These are phyloP conservation scores for Aspergillus novoparasiticus DNA, from an alignment of 2,329 filamentous ascomycete species.

Conservation along the genomic window DNA sequence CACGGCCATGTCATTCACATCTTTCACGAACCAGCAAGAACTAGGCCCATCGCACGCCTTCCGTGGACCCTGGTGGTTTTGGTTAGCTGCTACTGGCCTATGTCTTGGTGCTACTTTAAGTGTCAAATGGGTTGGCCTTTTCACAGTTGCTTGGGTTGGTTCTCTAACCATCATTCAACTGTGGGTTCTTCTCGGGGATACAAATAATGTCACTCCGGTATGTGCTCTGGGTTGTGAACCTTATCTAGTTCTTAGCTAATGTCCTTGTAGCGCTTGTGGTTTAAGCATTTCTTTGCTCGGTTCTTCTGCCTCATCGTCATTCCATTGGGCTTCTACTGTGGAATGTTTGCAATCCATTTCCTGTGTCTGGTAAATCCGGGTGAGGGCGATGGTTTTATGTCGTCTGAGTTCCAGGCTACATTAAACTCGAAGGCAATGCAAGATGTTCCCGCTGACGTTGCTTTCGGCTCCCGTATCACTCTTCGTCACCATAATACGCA, in stretches of 20 bases:
- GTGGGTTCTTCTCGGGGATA: conserved; percentile 91
- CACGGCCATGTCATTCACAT: conserved; percentile 85
- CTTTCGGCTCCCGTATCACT: conserved; percentile 80
- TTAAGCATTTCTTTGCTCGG: conserved; percentile 92
- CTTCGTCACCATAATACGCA: conserved; percentile 96
- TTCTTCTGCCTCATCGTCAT: conserved; percentile 90
- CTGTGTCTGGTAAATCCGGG: conserved; percentile 89
- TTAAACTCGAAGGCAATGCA: conserved; percentile 96
- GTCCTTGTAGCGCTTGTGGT: conserved; percentile 67
- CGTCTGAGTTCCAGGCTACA: conserved; percentile 96
- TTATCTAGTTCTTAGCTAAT: conserved; percentile 25
- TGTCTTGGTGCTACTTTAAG: conserved; percentile 87
- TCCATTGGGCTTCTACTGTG: conserved; percentile 86
- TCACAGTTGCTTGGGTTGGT: conserved; percentile 98
- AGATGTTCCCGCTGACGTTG: conserved; percentile 89
- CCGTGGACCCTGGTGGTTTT: conserved; percentile 94
- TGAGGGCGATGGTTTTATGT: conserved; percentile 99
- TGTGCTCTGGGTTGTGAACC: conserved; percentile 30
- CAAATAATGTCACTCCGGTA: conserved; percentile 78
- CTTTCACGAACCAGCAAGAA: conserved; percentile 96
- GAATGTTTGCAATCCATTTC: conserved; percentile 98
- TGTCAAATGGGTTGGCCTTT: conserved; percentile 98
- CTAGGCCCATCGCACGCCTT: conserved; percentile 88
- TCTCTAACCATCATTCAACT: conserved; percentile 86
- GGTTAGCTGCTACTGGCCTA: conserved; percentile 83